Percentiles rank a stretch among this genome's conserved stretches.
These are phyloP conservation scores for Boletus reticuloceps DNA, from an alignment of 768 basidiomycete species.

Conservation along the genomic window DNA sequence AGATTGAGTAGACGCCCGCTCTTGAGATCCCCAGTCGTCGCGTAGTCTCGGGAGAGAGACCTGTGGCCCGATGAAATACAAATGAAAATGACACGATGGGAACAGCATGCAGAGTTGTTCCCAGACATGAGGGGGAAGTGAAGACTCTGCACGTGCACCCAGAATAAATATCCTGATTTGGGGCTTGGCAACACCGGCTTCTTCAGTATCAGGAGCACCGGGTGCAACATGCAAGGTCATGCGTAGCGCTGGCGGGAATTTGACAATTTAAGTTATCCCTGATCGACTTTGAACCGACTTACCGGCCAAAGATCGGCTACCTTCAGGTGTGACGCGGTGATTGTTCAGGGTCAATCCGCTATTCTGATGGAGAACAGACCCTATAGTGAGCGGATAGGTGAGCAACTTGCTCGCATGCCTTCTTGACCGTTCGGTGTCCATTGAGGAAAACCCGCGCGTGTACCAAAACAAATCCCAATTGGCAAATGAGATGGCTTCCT, in stretches of 20 bases:
- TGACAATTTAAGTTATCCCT: not conserved
- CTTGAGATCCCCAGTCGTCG: constrained; percentile 28
- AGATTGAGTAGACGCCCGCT: constrained; percentile 2
- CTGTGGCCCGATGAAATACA: constrained; percentile 96
- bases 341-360: constrained; percentile 83
- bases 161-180: constrained; percentile 92
- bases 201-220: constrained; percentile 79
- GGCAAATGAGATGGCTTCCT: constrained; percentile 89
- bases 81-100: constrained; percentile 86
- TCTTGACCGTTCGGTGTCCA: constrained; percentile 90
- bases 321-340: constrained; percentile 88
- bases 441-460: constrained; percentile 90
- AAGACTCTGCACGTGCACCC: constrained; percentile 94
- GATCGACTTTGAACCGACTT: constrained; percentile 21
- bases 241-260: constrained; percentile 63
- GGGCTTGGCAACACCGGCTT: constrained; percentile 71
- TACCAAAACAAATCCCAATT: constrained; percentile 99
- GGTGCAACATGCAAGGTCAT: constrained; percentile 88
- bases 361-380: constrained; percentile 84
- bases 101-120: constrained; percentile 92
- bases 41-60: constrained; percentile 71
- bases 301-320: constrained; percentile 91
- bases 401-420: constrained; percentile 94
- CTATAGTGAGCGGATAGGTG: constrained; percentile 94
- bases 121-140: constrained; percentile 92